Evolutionary conservation across 768 basidiomycete genomes (phyloP).

Genomic region (Mycena pura): DNA sequence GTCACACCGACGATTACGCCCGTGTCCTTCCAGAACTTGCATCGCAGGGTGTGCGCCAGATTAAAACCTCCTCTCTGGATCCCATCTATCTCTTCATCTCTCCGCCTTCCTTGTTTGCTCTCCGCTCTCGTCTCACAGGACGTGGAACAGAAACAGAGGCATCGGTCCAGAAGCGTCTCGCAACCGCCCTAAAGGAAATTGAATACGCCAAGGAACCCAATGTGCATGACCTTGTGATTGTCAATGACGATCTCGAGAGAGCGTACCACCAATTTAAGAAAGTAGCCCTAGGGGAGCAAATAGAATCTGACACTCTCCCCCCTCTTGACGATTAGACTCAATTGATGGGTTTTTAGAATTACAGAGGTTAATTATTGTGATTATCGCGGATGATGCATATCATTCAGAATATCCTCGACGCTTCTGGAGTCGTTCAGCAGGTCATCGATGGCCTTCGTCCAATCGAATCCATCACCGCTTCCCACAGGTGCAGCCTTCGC

Average conservation of each 20-base stretch:
- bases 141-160: constrained; percentile 87
- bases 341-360: background rate
- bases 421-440: constrained; percentile 30
- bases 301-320: constrained; percentile 16
- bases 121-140: constrained; percentile 72
- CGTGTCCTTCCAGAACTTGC: constrained; percentile 24
- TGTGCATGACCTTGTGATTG: constrained; percentile 81
- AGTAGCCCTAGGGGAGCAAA: constrained; percentile 66
- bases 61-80: constrained; percentile 81
- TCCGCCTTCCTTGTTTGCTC: constrained; percentile 78
- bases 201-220: constrained; percentile 80
- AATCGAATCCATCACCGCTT: constrained; percentile 50
- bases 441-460: constrained; percentile 47
- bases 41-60: constrained; percentile 86
- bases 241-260: constrained; percentile 88
- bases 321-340: constrained; percentile 21
- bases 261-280: constrained; percentile 81
- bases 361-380: constrained; percentile 10
- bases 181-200: constrained; percentile 81
- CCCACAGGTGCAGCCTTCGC: constrained; percentile 42
- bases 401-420: constrained; percentile 21
- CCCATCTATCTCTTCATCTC: constrained; percentile 93
- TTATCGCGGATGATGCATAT: constrained; percentile 16
- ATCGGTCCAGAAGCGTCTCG: constrained; percentile 75
- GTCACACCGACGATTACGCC: constrained; percentile 28